Evolutionary conservation across 2,329 filamentous ascomycete genomes (phyloP).

Genomic region (Chrysoporthe cubensis): DNA sequence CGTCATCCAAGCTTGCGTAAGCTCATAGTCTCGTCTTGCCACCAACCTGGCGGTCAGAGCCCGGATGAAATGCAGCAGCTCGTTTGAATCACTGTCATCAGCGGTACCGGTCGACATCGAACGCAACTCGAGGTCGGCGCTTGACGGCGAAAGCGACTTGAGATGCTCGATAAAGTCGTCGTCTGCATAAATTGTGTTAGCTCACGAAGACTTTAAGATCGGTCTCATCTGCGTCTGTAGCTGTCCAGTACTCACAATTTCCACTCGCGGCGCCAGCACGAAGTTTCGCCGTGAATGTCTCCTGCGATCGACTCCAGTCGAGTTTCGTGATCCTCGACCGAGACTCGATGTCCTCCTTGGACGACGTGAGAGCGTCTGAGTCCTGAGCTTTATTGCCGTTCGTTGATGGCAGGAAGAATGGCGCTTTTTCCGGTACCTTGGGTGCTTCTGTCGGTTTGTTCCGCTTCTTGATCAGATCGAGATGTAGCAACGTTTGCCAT

Average conservation of each 20-base stretch:
- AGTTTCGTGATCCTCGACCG: slow-evolving; percentile 72
- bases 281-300: slow-evolving; percentile 62
- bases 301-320: slow-evolving; percentile 60
- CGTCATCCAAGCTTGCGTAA: slow-evolving; percentile 96
- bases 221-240: not conserved
- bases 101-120: slow-evolving; percentile 62
- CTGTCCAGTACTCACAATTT: slow-evolving; percentile 58
- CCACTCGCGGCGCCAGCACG: slow-evolving; percentile 55
- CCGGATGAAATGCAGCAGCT: slow-evolving; percentile 78
- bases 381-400: slow-evolving; percentile 37
- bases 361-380: slow-evolving; percentile 37
- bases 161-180: slow-evolving; percentile 75
- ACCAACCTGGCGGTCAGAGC: slow-evolving; percentile 74
- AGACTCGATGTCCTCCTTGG: slow-evolving; percentile 44
- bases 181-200: slow-evolving; percentile 45
- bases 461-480: slow-evolving; percentile 89
- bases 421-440: slow-evolving; percentile 90
- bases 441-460: slow-evolving; percentile 94
- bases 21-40: slow-evolving; percentile 81
- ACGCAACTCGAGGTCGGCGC: slow-evolving; percentile 88
- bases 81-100: slow-evolving; percentile 59
- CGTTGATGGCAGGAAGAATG: slow-evolving; percentile 86
- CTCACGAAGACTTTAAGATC: not conserved
- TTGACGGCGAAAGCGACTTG: slow-evolving; percentile 79
- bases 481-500: slow-evolving; percentile 92